A percentile compares a stretch with the other conserved stretches of the same genome.
Conservation (phyloP, 208 protist genomes). For the Phytomonas sp. region DNA sequence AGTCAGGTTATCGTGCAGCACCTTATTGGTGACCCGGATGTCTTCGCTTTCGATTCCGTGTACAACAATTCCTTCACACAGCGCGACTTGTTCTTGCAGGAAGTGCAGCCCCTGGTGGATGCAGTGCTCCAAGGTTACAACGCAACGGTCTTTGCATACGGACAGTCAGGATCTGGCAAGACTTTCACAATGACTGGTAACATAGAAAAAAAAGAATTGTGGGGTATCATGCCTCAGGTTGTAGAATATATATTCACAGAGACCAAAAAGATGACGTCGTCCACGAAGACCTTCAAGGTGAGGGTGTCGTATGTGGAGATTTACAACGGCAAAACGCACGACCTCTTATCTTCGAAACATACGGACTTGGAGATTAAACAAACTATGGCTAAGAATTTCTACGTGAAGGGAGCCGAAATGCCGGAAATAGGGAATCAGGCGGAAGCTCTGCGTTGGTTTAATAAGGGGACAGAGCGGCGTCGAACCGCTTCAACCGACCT, state of each 20-base stretch:
- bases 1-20: conserved; percentile 85
- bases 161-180: conserved; percentile 89
- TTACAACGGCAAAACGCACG: conserved; percentile 88
- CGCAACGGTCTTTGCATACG: conserved; percentile 89
- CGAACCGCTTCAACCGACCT: conserved; percentile 88
- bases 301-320: conserved; percentile 86
- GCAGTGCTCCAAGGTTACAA: conserved; percentile 89
- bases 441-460: conserved; percentile 82
- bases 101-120: conserved; percentile 81
- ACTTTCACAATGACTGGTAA: conserved; percentile 90
- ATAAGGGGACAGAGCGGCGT: conserved; percentile 77
- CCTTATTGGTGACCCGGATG: conserved; percentile 73
- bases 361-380: conserved; percentile 87
- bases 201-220: conserved; percentile 56
- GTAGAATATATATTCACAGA: conserved; percentile 83
- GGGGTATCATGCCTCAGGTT: conserved; percentile 89
- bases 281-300: conserved; percentile 84
- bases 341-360: conserved; percentile 75
- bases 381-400: conserved; percentile 90
- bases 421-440: conserved; percentile 80
- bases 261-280: conserved; percentile 73
- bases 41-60: conserved; percentile 86
- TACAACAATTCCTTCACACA: conserved; percentile 91
- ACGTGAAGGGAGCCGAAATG: conserved; percentile 87
- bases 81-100: conserved; percentile 85